phyloP scores from a whole-genome alignment of 2,329 filamentous ascomycete species.

The Apiospora aurea region DNA sequence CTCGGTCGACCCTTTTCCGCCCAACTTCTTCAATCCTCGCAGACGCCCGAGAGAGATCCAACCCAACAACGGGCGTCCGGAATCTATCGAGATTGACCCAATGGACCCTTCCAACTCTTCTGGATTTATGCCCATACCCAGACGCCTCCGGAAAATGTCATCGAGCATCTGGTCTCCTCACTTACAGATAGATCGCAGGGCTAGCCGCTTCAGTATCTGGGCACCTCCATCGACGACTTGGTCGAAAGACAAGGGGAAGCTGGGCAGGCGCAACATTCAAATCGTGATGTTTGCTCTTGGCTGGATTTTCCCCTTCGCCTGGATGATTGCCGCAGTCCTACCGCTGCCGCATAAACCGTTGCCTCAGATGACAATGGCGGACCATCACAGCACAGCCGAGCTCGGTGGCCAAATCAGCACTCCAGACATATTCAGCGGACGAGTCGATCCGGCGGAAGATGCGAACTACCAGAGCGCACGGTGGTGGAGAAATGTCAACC shows the following conservation, averaged over 20 bases:
- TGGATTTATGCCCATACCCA: conserved; percentile 35
- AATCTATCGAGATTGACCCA: conserved; percentile 53
- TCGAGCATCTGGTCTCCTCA: conserved; percentile 78
- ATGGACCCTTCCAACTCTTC: conserved; percentile 30
- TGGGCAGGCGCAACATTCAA: conserved; percentile 76
- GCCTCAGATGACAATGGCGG: conserved; percentile 58
- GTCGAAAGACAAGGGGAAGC: conserved; percentile 63
- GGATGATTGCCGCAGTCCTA: conserved; percentile 80
- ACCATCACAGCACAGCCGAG: conserved; percentile 48
- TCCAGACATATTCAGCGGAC: conserved; percentile 39
- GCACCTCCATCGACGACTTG: conserved; percentile 75
- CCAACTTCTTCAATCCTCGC: conserved; percentile 40
- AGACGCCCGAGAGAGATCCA: conserved; percentile 40
- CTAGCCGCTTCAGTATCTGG: conserved; percentile 70
- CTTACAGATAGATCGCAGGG: conserved; percentile 68
- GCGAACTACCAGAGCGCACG: conserved; percentile 58
- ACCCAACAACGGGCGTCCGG: conserved; percentile 41
- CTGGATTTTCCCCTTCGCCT: conserved; percentile 81
- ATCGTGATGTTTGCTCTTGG: conserved; percentile 77
- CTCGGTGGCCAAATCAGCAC: conserved; percentile 44
- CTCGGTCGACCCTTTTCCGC: conserved; percentile 55
- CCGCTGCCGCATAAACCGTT: conserved; percentile 69
- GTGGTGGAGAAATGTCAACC: conserved; percentile 68
- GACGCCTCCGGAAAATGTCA: conserved; percentile 53
- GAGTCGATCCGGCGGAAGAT: conserved; percentile 49